Evolutionary conservation across 805 yeast genomes (phyloP), one percentile per base, ranked within the genome.

Genomic region (Candida golubevii): DNA sequence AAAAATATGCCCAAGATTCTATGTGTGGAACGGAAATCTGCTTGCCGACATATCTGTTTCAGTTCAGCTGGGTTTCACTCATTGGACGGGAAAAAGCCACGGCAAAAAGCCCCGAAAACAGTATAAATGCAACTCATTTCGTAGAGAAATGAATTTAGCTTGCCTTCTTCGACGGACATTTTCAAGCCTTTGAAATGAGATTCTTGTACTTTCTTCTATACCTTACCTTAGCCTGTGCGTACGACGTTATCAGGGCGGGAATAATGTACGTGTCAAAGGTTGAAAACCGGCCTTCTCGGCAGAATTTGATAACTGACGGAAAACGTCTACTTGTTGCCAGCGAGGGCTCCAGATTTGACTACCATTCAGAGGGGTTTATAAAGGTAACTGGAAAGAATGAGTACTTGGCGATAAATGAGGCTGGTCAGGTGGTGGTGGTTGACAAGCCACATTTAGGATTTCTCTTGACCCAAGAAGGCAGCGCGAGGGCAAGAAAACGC

Each of bases 311-410:
- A 6, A 12, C n/a, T 8, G 33, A 18, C 26, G 38, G 28, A 6
- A 13, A 6, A 3, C 28, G 15, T 6, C 34, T 42, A 15, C 35
- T 42, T 8, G 32, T 38, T 8, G 46, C 42, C 9, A 13, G 10
- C 3, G 41, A 42, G n/a, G 41, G 42, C 4, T 42, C 42, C 9
- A 33, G 42, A 23, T 38, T 42, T 29, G 46, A 42, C 33, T 42
- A 14, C 30, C n/a, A 42, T 15, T 15, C n/a, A 2, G 26, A 26
- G 8, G 46, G 41, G 4, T 13, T 33, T 8, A 8, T 42, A 13
- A 42, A 38, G 33, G 37, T 42, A 35, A 42, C 41, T 8, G 45
- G 38, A 2, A 28, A 31, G 3, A 15, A 15, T 11, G 6, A 28
- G 33, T 38, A 38, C 14, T 42, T 37, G 38, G 30, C 33, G 8